Conservation (phyloP, 2,329 filamentous ascomycete genomes). For the Paecilomyces variotii region DNA sequence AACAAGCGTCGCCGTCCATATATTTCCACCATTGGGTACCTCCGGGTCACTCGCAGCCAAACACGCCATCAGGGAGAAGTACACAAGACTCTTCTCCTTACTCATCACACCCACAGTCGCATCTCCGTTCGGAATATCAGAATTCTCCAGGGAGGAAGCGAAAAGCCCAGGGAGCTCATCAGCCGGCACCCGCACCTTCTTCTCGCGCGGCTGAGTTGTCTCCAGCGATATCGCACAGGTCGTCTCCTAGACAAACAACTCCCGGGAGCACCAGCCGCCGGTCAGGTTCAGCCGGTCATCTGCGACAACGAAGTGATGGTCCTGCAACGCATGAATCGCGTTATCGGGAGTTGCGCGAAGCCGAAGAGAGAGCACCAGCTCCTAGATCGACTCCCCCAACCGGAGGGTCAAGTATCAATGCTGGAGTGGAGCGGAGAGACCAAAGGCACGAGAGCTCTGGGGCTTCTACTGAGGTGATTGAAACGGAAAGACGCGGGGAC, state of each 20-base stretch:
- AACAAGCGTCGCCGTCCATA: conserved; percentile 63
- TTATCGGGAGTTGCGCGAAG: neutral
- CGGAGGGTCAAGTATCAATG: neutral
- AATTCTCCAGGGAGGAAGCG: conserved; percentile 73
- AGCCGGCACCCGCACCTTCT: conserved; percentile 43
- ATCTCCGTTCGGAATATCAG: conserved; percentile 52
- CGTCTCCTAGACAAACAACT: conserved; percentile 3
- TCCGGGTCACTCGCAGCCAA: conserved; percentile 61
- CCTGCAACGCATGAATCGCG: neutral
- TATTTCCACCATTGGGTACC: conserved; percentile 94
- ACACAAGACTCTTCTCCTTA: conserved; percentile 42
- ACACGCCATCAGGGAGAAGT: conserved; percentile 67
- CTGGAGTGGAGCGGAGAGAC: neutral
- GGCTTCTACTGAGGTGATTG: no score
- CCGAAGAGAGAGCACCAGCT: neutral
- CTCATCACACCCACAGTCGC: conserved; percentile 39
- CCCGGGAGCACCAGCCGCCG: neutral
- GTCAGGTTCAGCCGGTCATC: conserved; percentile 1
- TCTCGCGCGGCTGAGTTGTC: conserved; percentile 38
- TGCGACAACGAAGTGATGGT: conserved; percentile 7
- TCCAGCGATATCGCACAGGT: neutral
- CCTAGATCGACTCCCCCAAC: neutral
- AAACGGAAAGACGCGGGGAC: neutral
- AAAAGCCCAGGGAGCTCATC: conserved; percentile 56
- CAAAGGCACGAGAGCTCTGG: neutral